Evolutionary conservation across 371 early-diverging fungal genomes (phyloP), one percentile per base, ranked within the genome.

Genomic region (Mucor sp.): DNA sequence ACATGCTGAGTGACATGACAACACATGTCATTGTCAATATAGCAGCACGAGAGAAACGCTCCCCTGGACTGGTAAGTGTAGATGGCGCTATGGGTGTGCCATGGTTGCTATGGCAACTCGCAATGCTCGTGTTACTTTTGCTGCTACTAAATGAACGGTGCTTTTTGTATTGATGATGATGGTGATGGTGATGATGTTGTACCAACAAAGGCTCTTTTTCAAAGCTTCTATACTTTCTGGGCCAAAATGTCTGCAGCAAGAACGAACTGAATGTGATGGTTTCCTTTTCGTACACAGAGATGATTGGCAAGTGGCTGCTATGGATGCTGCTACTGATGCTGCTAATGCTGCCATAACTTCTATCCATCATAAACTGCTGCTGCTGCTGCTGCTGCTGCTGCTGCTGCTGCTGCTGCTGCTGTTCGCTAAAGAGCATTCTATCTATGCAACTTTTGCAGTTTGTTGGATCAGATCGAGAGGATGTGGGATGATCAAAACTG

Each of bases 401-500:
- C n/a, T n/a, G n/a, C n/a, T n/a, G 30, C 30, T 30, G 30, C 6
- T 30, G 30, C 5, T 48, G 50, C 25, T 50, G 33, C 7, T 4
- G 37, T 12, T 35, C 53, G 1, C 12, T 14, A 50, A 33, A 32
- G 15, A 48, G 19, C 23, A 55, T 55, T 27, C 39, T 56, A 1
- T 21, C 60, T 12, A 60, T 37, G 35, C 72, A 72, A 21, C 30
- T 68, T 17, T 48, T 64, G 32, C 72, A 72, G 30, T 72, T 63
- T 5, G 60, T 48, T 21, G 72, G 72, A 53, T 72, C 72, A 2
- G 72, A 72, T 28, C 47, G 39, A 19, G 72, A 72, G 8, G 72
- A 72, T 15, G 68, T 65, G n/a, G 72, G 72, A 58, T 72, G 72
- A 61, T 72, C 68, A 50, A 72, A 71, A 17, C 67, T 71, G 47